Conservation (phyloP, 306 rosid species). For the Alnus glutinosa region DNA sequence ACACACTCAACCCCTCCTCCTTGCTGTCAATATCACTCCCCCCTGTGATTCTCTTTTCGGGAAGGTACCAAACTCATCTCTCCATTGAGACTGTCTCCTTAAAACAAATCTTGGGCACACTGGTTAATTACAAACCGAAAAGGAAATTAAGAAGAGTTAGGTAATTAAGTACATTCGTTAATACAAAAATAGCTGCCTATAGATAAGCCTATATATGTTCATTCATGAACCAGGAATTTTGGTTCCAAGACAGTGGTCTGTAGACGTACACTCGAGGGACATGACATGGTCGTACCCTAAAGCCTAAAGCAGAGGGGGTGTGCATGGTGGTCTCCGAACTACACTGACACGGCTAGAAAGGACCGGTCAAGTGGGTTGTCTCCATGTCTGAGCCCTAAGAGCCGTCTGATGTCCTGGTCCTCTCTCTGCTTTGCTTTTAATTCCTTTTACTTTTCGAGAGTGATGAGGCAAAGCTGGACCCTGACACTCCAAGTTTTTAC, state of each 20-base stretch:
- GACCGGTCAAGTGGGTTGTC: conserved; percentile 36
- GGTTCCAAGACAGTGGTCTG: background rate
- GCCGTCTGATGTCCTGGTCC: background rate
- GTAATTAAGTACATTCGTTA: too few species aligned
- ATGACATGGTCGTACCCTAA: background rate
- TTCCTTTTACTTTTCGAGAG: too few species aligned
- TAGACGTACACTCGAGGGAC: background rate
- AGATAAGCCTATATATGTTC: too few species aligned
- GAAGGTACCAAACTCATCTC: conserved; percentile 36
- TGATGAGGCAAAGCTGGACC: background rate
- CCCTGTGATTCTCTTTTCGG: conserved; percentile 36
- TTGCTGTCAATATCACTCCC: too few species aligned
- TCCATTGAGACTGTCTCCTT: conserved; percentile 5
- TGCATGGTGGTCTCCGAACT: conserved; percentile 44
- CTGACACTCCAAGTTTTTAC: conserved; percentile 22
- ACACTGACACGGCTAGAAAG: conserved; percentile 47
- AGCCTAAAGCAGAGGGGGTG: background rate
- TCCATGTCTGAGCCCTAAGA: conserved; percentile 20
- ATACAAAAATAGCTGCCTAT: too few species aligned
- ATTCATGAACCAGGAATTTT: too few species aligned
- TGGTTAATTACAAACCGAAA: too few species aligned
- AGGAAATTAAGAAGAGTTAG: too few species aligned
- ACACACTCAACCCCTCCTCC: conserved; percentile 8
- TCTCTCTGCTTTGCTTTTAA: too few species aligned
- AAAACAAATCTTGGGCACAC: too few species aligned